Conservation (phyloP, 73 alveolate genomes). For the Tetrahymena malaccensis region DNA sequence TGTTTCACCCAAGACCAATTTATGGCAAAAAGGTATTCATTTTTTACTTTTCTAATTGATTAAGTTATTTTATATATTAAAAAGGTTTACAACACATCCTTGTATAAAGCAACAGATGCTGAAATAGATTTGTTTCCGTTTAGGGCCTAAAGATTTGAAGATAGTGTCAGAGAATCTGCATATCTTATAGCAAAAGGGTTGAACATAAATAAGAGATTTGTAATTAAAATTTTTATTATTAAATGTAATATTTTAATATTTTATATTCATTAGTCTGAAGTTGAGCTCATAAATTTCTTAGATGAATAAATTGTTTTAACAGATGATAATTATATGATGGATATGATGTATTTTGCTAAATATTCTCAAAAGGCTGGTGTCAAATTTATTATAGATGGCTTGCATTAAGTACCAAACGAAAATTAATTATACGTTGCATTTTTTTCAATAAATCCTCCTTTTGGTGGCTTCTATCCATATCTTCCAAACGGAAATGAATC, state of each 20-base stretch:
- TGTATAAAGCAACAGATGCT: constrained; percentile 18
- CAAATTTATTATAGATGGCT: constrained; percentile 69
- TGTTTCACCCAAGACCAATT: constrained; percentile 20
- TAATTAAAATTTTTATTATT: not conserved
- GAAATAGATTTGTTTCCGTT: constrained; percentile 20
- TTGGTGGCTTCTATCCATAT: constrained; percentile 32
- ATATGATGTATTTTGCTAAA: constrained; percentile 45
- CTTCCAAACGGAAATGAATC: constrained; percentile 9
- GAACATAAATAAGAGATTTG: constrained; percentile 1
- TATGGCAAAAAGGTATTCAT: constrained; percentile 11
- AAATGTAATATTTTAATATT: not conserved
- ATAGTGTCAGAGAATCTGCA: constrained; percentile 19
- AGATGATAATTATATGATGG: constrained; percentile 39
- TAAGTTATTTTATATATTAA: not conserved
- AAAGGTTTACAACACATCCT: constrained; percentile 8
- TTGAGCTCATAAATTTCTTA: constrained; percentile 11
- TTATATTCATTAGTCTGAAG: not conserved
- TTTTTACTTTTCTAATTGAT: not conserved
- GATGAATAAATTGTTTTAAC: constrained; percentile 23
- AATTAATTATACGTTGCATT: constrained; percentile 15
- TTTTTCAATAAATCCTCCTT: constrained; percentile 18
- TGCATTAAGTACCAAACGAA: constrained; percentile 56
- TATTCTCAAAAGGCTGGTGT: constrained; percentile 64
- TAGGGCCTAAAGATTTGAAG: constrained; percentile 1
- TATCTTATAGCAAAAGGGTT: constrained; percentile 18